phyloP scores from a whole-genome alignment of 352 stramenopile genomes.

The Phytopythium delawarense region DNA sequence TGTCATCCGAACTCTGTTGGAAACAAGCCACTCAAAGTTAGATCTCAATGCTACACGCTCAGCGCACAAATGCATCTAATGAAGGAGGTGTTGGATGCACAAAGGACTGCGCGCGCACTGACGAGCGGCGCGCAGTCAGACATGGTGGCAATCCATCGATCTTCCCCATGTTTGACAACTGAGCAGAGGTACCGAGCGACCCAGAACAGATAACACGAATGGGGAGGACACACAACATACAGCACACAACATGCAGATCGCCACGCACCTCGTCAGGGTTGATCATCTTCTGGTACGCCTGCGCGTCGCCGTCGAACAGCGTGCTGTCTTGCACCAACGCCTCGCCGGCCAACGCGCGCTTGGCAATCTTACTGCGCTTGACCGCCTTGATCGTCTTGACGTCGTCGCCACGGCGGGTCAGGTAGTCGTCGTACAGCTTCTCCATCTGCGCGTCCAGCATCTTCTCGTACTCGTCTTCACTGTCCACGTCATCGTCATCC shows the following conservation, averaged over 20 bases:
- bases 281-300: conserved; percentile 85
- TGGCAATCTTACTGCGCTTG: conserved; percentile 83
- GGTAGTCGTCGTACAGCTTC: conserved; percentile 79
- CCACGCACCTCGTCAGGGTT: conserved; percentile 79
- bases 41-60: background rate
- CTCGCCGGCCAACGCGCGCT: conserved; percentile 76
- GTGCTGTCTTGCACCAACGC: conserved; percentile 72
- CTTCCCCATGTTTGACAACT: conserved; percentile 91
- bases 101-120: conserved; percentile 59
- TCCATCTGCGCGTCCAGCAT: conserved; percentile 82
- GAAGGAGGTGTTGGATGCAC: conserved; percentile 56
- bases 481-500: conserved; percentile 45
- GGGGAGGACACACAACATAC: conserved; percentile 37
- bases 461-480: conserved; percentile 77
- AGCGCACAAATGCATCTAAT: conserved; percentile 6
- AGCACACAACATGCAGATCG: conserved; percentile 12
- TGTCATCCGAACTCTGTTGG: conserved; percentile 79
- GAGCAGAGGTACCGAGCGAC: conserved; percentile 83
- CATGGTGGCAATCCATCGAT: conserved; percentile 75
- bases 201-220: conserved; percentile 92
- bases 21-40: conserved; percentile 5
- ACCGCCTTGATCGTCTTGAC: conserved; percentile 81
- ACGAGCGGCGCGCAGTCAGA: conserved; percentile 56
- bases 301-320: conserved; percentile 80
- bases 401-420: conserved; percentile 72